Evolutionary conservation across 1,139 yeast genomes (phyloP).

Genomic region (Taiozyma sp.): DNA sequence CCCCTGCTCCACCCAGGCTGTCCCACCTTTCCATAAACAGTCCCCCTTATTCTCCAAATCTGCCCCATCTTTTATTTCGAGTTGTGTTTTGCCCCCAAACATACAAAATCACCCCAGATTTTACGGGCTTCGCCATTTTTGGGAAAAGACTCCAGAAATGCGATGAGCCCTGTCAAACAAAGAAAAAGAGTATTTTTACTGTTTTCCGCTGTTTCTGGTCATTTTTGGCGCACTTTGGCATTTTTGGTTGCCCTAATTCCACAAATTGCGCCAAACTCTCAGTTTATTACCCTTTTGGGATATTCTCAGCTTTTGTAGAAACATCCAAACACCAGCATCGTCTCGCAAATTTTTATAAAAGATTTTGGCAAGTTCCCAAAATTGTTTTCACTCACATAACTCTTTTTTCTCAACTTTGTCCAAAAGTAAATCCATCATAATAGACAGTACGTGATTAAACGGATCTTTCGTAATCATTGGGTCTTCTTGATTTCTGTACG

Average conservation of each 20-base stretch:
- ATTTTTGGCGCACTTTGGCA: not conserved
- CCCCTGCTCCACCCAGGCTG: not conserved
- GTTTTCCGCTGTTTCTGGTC: not conserved
- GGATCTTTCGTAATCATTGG: not conserved
- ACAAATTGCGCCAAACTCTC: not conserved
- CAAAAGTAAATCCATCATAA: constrained; percentile 35
- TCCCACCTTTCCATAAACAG: not conserved
- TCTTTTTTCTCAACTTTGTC: constrained; percentile 30
- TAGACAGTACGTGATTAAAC: constrained; percentile 39
- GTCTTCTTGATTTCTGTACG: not conserved
- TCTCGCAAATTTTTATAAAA: not conserved
- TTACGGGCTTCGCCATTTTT: not conserved
- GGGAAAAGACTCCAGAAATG: too few relatives aligned
- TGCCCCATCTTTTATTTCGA: not conserved
- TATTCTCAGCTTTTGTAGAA: too few relatives aligned
- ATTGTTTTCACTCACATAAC: not conserved
- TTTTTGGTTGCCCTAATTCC: not conserved
- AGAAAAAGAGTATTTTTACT: not conserved
- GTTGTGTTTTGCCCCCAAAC: not conserved
- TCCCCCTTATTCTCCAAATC: not conserved
- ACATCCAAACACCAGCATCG: not conserved
- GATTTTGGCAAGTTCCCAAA: not conserved
- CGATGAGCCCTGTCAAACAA: not conserved
- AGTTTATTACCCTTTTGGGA: not conserved
- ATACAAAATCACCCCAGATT: not conserved